Evolutionary conservation across 352 stramenopile species (phyloP).

Genomic region (Aphanomyces euteiches): DNA sequence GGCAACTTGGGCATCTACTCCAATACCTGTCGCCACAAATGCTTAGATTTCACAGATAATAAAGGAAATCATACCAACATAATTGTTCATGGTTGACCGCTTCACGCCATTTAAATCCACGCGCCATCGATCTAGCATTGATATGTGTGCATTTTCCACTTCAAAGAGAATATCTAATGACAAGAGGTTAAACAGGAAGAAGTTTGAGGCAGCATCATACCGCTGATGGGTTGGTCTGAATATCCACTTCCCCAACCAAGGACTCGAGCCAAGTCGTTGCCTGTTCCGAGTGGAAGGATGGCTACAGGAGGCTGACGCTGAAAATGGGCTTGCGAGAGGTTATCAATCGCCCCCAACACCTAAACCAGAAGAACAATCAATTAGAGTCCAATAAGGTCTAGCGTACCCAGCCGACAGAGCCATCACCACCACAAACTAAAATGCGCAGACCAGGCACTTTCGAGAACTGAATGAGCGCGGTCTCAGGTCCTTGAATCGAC

Average conservation of each 20-base stretch:
- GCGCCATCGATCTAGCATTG: conserved; percentile 68
- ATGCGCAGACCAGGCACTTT: conserved; percentile 84
- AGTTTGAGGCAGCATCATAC: neutral
- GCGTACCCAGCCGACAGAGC: conserved; percentile 90
- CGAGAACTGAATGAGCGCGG: conserved; percentile 88
- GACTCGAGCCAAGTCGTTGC: conserved; percentile 92
- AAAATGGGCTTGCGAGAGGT: conserved; percentile 42
- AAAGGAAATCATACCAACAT: conserved; percentile 38
- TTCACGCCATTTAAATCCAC: conserved; percentile 70
- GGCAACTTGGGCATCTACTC: conserved; percentile 87
- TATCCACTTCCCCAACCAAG: conserved; percentile 93
- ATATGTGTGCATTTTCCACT: conserved; percentile 68
- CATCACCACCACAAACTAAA: conserved; percentile 93
- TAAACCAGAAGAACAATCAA: neutral
- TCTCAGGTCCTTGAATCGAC: conserved; percentile 87
- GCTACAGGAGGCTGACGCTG: conserved; percentile 88
- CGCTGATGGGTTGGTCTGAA: conserved; percentile 57
- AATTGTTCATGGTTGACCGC: conserved; percentile 72
- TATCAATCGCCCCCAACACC: conserved; percentile 60
- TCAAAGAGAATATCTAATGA: conserved; percentile 50
- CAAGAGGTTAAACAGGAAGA: neutral
- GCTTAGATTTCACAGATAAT: neutral
- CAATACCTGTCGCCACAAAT: conserved; percentile 42
- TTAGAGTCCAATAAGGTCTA: too few relatives aligned
- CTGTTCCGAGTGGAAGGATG: conserved; percentile 93